phyloP scores from a whole-genome alignment of 1,139 yeast species.

The Nakaseomyces bracarensis region DNA sequence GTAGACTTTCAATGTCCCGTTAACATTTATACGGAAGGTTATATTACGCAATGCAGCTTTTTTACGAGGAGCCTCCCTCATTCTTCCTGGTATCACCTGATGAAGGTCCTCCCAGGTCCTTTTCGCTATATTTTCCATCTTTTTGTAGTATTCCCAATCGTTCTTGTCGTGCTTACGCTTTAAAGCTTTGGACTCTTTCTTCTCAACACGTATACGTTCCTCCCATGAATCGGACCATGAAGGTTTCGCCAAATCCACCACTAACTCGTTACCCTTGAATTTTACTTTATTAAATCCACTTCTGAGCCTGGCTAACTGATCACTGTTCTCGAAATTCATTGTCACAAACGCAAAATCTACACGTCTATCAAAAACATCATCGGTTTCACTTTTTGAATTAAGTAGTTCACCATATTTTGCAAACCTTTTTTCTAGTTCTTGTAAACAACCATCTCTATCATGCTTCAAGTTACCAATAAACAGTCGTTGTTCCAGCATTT shows the following conservation, averaged over 20 bases:
- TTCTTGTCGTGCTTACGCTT: slow-evolving; percentile 31
- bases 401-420: slow-evolving; percentile 41
- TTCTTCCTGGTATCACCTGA: slow-evolving; percentile 54
- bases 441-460: slow-evolving; percentile 32
- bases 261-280: slow-evolving; percentile 64
- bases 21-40: slow-evolving; percentile 57
- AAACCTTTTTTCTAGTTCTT: slow-evolving; percentile 38
- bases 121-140: slow-evolving; percentile 34
- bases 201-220: slow-evolving; percentile 35
- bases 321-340: slow-evolving; percentile 41
- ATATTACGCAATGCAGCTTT: slow-evolving; percentile 39
- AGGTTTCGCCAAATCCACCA: slow-evolving; percentile 43
- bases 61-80: slow-evolving; percentile 47
- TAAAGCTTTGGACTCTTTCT: slow-evolving; percentile 22
- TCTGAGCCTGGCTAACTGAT: slow-evolving; percentile 42
- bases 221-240: slow-evolving; percentile 41
- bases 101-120: slow-evolving; percentile 38
- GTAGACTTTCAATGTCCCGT: slow-evolving; percentile 51
- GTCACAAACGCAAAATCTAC: slow-evolving; percentile 62
- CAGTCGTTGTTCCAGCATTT: slow-evolving; percentile 31
- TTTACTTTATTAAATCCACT: slow-evolving; percentile 57
- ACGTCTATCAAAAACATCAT: slow-evolving; percentile 36
- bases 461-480: slow-evolving; percentile 45
- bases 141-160: slow-evolving; percentile 36
- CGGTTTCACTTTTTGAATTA: background rate